These are phyloP conservation scores for Oryza longistaminata DNA, from an alignment of 176 grass and related monocot genomes.

Conservation along the genomic window DNA sequence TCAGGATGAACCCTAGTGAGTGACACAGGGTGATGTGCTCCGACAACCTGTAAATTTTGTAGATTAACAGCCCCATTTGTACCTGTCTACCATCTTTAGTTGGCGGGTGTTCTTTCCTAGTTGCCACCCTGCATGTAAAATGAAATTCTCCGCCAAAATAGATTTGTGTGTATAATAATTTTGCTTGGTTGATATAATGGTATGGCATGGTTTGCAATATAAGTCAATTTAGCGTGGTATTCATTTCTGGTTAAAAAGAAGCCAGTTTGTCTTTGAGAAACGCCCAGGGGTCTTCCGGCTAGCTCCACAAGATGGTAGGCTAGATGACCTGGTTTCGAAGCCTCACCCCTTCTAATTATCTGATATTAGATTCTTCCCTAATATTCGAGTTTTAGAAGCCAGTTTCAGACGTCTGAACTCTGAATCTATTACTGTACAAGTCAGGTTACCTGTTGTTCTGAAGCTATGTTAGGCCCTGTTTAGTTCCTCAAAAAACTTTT, in stretches of 20 bases:
- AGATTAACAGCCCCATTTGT: slow-evolving; percentile 35
- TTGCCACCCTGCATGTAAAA: neutral
- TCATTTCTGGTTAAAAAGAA: neutral
- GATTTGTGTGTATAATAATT: slow-evolving; percentile 7
- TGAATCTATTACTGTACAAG: neutral
- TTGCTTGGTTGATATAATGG: slow-evolving; percentile 7
- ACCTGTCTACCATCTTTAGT: slow-evolving; percentile 4
- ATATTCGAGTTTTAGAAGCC: too few relatives aligned
- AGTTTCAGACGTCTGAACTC: neutral
- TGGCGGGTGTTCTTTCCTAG: slow-evolving; percentile 13
- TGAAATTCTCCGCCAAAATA: neutral
- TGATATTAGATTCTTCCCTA: too few relatives aligned
- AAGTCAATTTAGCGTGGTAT: neutral
- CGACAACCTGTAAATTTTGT: slow-evolving; percentile 54
- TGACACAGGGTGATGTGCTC: neutral
- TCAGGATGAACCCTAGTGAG: slow-evolving; percentile 25
- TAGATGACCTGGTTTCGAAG: too few relatives aligned
- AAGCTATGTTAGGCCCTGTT: too few relatives aligned
- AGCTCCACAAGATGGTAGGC: too few relatives aligned
- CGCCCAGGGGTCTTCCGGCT: too few relatives aligned
- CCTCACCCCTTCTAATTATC: too few relatives aligned
- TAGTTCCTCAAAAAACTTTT: too few relatives aligned
- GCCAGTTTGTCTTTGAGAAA: neutral
- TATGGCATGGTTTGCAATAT: neutral
- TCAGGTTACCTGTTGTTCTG: neutral